phyloP scores from a whole-genome alignment of 225 moss, liverwort and hornwort species.

The Pseudoscleropodium purum region DNA sequence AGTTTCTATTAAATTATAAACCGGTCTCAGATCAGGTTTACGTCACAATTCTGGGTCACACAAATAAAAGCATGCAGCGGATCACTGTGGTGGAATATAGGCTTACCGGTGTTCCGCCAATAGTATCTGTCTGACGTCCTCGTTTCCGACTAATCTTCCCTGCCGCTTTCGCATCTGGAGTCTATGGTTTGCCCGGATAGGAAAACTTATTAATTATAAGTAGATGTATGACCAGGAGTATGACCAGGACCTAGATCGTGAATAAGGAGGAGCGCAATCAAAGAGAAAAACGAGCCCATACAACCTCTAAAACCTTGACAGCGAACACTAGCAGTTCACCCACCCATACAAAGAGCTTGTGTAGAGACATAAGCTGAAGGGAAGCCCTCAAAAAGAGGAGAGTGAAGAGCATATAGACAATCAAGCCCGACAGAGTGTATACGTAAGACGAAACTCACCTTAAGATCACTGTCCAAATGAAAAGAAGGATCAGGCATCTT shows the following conservation, averaged over 20 bases:
- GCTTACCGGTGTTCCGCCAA: slow-evolving; percentile 47
- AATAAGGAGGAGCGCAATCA: not conserved
- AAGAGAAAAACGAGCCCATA: not conserved
- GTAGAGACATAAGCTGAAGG: not conserved
- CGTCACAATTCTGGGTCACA: not conserved
- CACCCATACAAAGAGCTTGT: not conserved
- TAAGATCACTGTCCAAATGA: slow-evolving; percentile 12
- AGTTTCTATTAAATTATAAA: not conserved
- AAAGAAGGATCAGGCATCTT: slow-evolving; percentile 22
- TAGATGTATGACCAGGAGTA: not conserved
- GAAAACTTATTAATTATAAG: not conserved
- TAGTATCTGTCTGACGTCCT: slow-evolving; percentile 14
- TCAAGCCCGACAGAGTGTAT: not conserved
- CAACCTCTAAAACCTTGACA: not conserved
- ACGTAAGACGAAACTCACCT: slow-evolving; percentile 9
- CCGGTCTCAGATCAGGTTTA: not conserved
- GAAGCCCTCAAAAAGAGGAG: not conserved
- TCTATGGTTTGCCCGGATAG: slow-evolving; percentile 8
- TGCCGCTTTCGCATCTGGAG: slow-evolving; percentile 15
- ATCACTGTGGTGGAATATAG: not conserved
- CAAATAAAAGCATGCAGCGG: not conserved
- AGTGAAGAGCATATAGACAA: not conserved
- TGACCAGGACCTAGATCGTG: not conserved
- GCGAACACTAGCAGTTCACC: not conserved
- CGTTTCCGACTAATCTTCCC: slow-evolving; percentile 23